Base-by-base conservation (phyloP, 169 alveolate species). In the Cyclospora cayetanensis region DNA sequence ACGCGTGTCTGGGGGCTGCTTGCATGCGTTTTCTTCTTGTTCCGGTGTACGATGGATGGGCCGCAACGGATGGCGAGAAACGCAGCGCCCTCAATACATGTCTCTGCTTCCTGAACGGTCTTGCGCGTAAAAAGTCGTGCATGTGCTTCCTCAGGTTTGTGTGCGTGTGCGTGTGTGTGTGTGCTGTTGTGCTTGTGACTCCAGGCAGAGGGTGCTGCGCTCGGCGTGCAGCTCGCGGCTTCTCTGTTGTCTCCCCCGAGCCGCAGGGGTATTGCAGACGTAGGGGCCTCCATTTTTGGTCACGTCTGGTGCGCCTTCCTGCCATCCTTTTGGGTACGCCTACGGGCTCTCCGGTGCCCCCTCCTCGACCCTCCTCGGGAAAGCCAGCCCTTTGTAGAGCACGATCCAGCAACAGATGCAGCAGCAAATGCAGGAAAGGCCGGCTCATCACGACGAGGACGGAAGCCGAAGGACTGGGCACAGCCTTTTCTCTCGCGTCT, bases 261-360 rank as follows among this genome's bases (percentile, higher is more conserved):
- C 39, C 37, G 39, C 11, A 39, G 42, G 66, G 27, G 63, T 66
- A 76, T 76, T 37, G 60, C 86, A 18, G 86, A 76, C 42, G 42
- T 76, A 12, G 37, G 63, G 20, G 86, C 86, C 4, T 76, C 86
- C 39, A 31, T 76, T 42, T 43, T 76, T 27, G 37, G 63, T 31
- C 86, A 35, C 39, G 35, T 76, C 29, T 76, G 60, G 86, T 76
- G 63, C 42, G 86, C 42, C 37, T 37, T 76, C n/a, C 37, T 76
- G 22, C 86, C 86, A 15, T 76, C 86, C 41, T 76, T 76, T 52
- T 76, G 86, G 86, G 86, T 76, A 2, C 37, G 42, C 3, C 86
- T 76, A 25, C 86, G 86, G n/a, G 37, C 42, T 22, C 66, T 76
- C 42, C 86, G 22, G 22, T 50, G 86, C 4, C 55, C 42, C 86